Evolutionary conservation across 2,329 filamentous ascomycete species (phyloP), one percentile per base, ranked within the genome.

Genomic region (Microcyclosporella mali): DNA sequence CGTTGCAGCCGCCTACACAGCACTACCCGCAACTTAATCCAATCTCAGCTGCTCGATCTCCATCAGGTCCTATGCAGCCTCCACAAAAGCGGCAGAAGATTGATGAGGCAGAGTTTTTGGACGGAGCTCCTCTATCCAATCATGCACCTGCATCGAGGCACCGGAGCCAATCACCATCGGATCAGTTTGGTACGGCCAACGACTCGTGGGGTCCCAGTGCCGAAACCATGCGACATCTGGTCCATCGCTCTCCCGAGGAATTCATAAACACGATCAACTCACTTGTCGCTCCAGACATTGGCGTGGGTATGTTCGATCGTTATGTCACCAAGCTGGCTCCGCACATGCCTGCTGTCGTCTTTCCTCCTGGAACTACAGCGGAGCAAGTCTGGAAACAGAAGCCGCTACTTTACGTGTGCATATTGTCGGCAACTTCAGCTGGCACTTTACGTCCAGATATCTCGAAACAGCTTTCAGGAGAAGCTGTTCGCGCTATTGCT

Each of bases 401-500:
- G 59, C 79, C 79, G 0, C 63, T 77, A 7, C 64, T 83, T 0
- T 80, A 82, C 50, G 67, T 81, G 10, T 70, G 75, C 2, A 74
- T 82, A 12, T 55, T 82, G 11, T 71, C 72, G 12, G 69, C 73
- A 8, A 72, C 76, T 0, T 72, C 75, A 2, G 67, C 66, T 37
- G 73, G 73, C 3, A 66, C 67, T 2, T 68, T 79, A 9, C 64
- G 70, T 12, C 69, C 73, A n/a, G 68, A 76, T 2, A 57, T 71
- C 3, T 85, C 88, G 58, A 70, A 75, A 8, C 68, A 70, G 18
- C 67, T 94, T 11, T 75, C 82, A 8, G 76, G 75, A 47, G 81
- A 92, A 55, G 67, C 88, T 42, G 84, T 88, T 68, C 78, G 81
- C 48, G 70, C 80, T 9, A 76, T 92, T 41, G 85, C 85, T 2